Evolutionary conservation across 129 eudicot species (phyloP), one percentile per base, ranked within the genome.

Genomic region (Arctium lappa): DNA sequence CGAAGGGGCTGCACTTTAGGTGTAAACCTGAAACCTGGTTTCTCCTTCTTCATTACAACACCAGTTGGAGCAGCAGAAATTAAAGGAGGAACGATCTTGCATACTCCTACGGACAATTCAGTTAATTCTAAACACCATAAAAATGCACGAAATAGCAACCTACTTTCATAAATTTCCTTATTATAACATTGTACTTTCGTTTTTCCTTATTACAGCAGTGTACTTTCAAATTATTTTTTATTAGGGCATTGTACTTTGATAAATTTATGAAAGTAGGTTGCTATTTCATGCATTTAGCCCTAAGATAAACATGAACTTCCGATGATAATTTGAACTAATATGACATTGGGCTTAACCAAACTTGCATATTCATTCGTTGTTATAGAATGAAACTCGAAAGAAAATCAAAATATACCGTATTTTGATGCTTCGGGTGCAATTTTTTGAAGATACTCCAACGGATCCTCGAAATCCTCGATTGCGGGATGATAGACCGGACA

Each of bases 401-500:
- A 50, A 18, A n/a, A 56, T 33, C 37, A 27, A 36, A 69, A 9
- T 31, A 2, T 77, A 90, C 94, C 94, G 62, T 83, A 90, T 86
- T 79, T 90, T 84, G 94, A 88, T 40, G 91, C 90, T 69, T 88
- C 82, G 29, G 91, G 83, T 79, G 90, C 82, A 66, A 90, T 82
- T 74, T 79, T 80, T 33, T 81, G 87, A 73, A 90, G 37, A 82
- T 81, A 90, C 18, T 37, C 69, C 18, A 88, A 80, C 2, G 94
- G 94, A 76, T 90, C 91, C 36, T 90, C 84, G 46, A 90, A 88
- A 29, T 88, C 94, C 77, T 88, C 84, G 73, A 66, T 5, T 3
- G 87, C 72, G 50, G 91, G 94, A 82, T 74, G 89, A 80, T 84
- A 90, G n/a, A 88, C 90, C 0, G 91, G 94, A 77, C 91, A 90